Evolutionary conservation across 208 protist genomes (phyloP).

Genomic region (Porcisia deanei): DNA sequence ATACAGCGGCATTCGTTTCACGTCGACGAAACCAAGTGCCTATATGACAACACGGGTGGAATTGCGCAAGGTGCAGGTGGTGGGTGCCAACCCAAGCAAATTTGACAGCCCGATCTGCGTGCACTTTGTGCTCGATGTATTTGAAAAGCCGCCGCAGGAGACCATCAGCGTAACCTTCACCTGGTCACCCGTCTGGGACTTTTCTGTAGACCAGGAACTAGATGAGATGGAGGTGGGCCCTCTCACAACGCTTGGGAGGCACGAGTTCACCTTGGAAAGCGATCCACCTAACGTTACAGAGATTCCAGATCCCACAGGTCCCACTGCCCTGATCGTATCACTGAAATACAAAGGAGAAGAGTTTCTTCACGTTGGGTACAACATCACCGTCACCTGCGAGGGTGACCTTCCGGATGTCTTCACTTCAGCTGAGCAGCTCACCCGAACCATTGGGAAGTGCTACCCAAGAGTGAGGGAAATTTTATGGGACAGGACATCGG

Average conservation of each 20-base stretch:
- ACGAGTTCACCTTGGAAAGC: slow-evolving; percentile 68
- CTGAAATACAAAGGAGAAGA: slow-evolving; percentile 65
- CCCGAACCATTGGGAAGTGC: slow-evolving; percentile 54
- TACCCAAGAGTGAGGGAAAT: slow-evolving; percentile 44
- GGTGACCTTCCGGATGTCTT: slow-evolving; percentile 80
- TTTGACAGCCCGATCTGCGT: slow-evolving; percentile 63
- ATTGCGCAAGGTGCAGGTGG: slow-evolving; percentile 48
- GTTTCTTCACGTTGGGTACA: slow-evolving; percentile 84
- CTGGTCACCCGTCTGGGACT: slow-evolving; percentile 89
- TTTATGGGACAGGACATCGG: slow-evolving; percentile 26
- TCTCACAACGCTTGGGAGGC: slow-evolving; percentile 53
- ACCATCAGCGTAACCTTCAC: slow-evolving; percentile 71
- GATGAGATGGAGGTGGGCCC: slow-evolving; percentile 85
- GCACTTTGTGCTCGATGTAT: slow-evolving; percentile 64
- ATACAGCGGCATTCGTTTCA: neutral
- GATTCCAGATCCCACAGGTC: slow-evolving; percentile 82
- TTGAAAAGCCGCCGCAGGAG: slow-evolving; percentile 48
- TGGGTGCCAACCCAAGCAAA: slow-evolving; percentile 42
- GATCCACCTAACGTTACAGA: slow-evolving; percentile 66
- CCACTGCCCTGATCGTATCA: slow-evolving; percentile 71
- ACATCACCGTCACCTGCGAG: slow-evolving; percentile 57
- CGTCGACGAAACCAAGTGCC: too few species aligned
- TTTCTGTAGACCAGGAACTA: slow-evolving; percentile 74
- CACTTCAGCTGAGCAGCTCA: slow-evolving; percentile 47
- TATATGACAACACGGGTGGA: slow-evolving; percentile 71